phyloP scores from a whole-genome alignment of 2,329 filamentous ascomycete genomes.

The Aspergillus arachidicola region DNA sequence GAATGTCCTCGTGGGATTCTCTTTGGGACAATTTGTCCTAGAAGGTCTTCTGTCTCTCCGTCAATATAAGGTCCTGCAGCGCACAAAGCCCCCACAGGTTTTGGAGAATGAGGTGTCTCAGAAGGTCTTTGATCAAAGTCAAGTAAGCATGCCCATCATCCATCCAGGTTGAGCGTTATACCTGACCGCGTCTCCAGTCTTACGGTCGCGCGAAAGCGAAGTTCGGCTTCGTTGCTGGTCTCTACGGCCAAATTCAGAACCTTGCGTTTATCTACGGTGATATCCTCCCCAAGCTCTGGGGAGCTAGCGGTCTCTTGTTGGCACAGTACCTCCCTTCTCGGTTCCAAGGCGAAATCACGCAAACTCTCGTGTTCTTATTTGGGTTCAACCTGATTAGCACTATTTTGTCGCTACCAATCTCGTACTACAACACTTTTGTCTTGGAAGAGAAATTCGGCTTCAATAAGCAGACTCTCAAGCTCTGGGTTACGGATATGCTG shows the following conservation, averaged over 20 bases:
- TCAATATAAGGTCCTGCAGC: conserved; percentile 84
- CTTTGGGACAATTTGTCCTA: conserved; percentile 84
- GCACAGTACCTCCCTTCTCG: conserved; percentile 72
- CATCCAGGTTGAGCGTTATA: neutral
- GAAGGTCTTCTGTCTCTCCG: conserved; percentile 87
- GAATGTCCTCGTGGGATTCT: conserved; percentile 92
- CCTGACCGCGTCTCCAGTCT: conserved; percentile 53
- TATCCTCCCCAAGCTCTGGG: conserved; percentile 88
- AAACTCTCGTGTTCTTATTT: conserved; percentile 91
- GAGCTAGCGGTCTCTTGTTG: conserved; percentile 73
- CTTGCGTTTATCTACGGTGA: conserved; percentile 88
- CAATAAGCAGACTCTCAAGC: conserved; percentile 92
- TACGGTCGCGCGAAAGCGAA: conserved; percentile 96
- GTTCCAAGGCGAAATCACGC: conserved; percentile 89
- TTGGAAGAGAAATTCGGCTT: conserved; percentile 97
- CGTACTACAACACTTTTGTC: conserved; percentile 92
- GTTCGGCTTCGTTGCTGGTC: conserved; percentile 77
- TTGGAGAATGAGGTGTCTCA: conserved; percentile 85
- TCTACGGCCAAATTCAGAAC: conserved; percentile 87
- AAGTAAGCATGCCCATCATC: conserved; percentile 52
- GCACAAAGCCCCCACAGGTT: conserved; percentile 79
- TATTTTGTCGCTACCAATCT: conserved; percentile 74
- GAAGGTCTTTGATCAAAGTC: conserved; percentile 90
- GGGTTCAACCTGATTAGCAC: conserved; percentile 82
- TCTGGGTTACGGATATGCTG: conserved; percentile 88